Base-by-base conservation (phyloP, 179 eudicot species). In the Silene vulgaris region DNA sequence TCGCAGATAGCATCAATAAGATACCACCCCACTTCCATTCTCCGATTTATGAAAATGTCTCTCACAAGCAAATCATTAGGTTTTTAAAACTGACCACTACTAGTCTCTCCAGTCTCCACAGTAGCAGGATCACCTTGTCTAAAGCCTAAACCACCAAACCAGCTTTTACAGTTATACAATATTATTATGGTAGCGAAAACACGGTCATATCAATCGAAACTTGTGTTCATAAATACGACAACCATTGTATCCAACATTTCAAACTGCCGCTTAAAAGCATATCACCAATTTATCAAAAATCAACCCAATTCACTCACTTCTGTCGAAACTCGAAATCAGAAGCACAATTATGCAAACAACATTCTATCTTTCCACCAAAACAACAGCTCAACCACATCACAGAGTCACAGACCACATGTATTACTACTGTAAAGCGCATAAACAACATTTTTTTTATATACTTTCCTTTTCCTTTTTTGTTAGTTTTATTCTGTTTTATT, bases 221-320 rank as follows among this genome's bases (percentile, higher is more conserved):
- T 54, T 6, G n/a, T 54, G n/a, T 54, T 19, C 66, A 70, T 20
- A 48, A 69, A 73, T 56, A 30, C 6, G 50, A 40, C 9, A 29
- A 45, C 69, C 77, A 74, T 67, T 26, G 23, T 48, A 35, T 37
- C 35, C 73, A 57, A 21, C 2, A 14, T 45, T 11, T 37, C 52
- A 7, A 56, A 13, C 17, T 43, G 17, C 57, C 1, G 28, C 69
- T 32, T 16, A 3, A 71, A 20, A 43, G 40, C 59, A 54, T 65
- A 43, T 11, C 21, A 40, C n/a, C 21, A 40, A 56, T 56, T n/a
- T 20, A 16, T 20, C 60, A 56, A 12, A 54, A 72, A 80, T 50
- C 77, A 81, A 40, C 80, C 68, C 17, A 35, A 73, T 54, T 74
- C 29, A 81, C 66, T 64, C 50, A 29, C 75, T 78, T 19, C 7